A percentile compares a stretch with the other conserved stretches of the same genome.
phyloP scores from a whole-genome alignment of 495 filamentous ascomycete species.

The Extremus antarcticus region DNA sequence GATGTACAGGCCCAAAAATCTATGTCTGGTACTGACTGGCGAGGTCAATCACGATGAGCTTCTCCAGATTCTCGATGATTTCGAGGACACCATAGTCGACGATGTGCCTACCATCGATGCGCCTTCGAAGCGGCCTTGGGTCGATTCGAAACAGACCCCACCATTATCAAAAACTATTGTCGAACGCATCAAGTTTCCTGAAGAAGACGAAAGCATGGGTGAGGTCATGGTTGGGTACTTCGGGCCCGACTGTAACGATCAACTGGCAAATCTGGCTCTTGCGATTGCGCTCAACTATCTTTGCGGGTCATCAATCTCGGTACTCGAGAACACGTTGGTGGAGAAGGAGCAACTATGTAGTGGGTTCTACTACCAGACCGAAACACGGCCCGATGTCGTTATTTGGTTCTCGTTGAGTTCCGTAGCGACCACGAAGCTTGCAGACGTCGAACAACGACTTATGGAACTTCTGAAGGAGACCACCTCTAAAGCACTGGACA shows the following conservation, averaged over 20 bases:
- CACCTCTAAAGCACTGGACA: slow-evolving; percentile 67
- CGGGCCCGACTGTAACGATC: slow-evolving; percentile 66
- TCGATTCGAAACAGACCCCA: slow-evolving; percentile 70
- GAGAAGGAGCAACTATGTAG: slow-evolving; percentile 89
- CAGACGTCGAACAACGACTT: slow-evolving; percentile 70
- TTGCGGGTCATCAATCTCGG: slow-evolving; percentile 79
- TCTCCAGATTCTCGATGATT: slow-evolving; percentile 67
- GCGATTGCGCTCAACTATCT: slow-evolving; percentile 73
- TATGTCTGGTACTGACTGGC: slow-evolving; percentile 81
- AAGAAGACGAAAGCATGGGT: slow-evolving; percentile 88
- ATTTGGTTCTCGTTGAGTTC: slow-evolving; percentile 74
- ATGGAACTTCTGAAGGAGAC: slow-evolving; percentile 74
- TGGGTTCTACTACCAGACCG: slow-evolving; percentile 62
- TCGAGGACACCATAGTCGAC: slow-evolving; percentile 76
- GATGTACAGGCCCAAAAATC: slow-evolving; percentile 97
- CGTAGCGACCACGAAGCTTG: slow-evolving; percentile 77
- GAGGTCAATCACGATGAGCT: slow-evolving; percentile 77
- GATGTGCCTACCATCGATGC: slow-evolving; percentile 62
- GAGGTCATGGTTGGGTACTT: slow-evolving; percentile 77
- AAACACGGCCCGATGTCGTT: slow-evolving; percentile 66
- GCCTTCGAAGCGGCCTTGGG: slow-evolving; percentile 81
- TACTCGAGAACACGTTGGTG: slow-evolving; percentile 84
- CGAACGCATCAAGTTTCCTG: slow-evolving; percentile 80
- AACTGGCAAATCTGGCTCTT: slow-evolving; percentile 45
- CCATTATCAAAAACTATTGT: slow-evolving; percentile 55